Conservation (phyloP, 371 early-diverging fungal species). For the Saksenaea oblongispora region DNA sequence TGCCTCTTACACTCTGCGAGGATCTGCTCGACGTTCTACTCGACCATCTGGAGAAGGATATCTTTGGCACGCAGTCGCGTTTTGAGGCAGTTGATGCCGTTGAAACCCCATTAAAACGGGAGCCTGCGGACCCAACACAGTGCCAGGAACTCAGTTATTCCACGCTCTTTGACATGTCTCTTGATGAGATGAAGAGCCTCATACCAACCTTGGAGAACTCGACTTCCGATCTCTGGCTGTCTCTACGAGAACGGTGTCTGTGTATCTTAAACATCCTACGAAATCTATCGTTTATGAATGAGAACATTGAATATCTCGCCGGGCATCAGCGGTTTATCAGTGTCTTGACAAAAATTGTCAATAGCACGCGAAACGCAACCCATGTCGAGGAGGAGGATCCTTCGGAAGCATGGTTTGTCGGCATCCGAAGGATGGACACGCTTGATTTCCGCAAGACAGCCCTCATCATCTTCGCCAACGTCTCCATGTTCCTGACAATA, state of each 20-base stretch:
- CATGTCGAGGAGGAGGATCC: constrained; percentile 20
- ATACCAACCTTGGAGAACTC: constrained; percentile 44
- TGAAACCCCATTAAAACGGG: not conserved
- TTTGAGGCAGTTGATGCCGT: constrained; percentile 7
- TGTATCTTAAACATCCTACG: constrained; percentile 59
- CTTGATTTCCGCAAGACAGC: constrained; percentile 63
- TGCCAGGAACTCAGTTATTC: constrained; percentile 33
- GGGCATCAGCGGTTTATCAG: constrained; percentile 54
- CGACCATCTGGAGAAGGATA: constrained; percentile 50
- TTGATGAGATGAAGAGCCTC: constrained; percentile 58
- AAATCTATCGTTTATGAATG: constrained; percentile 65
- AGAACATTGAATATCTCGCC: constrained; percentile 63
- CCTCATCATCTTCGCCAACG: constrained; percentile 54
- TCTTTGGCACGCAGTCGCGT: constrained; percentile 30
- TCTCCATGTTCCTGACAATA: constrained; percentile 44
- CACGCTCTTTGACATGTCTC: constrained; percentile 58
- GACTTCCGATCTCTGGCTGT: constrained; percentile 48
- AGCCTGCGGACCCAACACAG: not conserved
- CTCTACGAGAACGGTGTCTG: constrained; percentile 46
- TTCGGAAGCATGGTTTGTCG: constrained; percentile 45
- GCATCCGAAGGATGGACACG: constrained; percentile 50
- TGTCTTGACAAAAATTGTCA: constrained; percentile 26
- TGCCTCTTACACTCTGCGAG: constrained; percentile 48
- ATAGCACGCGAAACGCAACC: constrained; percentile 13
- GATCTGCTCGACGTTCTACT: constrained; percentile 56